Evolutionary conservation across 1,284 basidiomycete genomes (phyloP), one percentile per base, ranked within the genome.

Genomic region (Pseudozyma thailandica): DNA sequence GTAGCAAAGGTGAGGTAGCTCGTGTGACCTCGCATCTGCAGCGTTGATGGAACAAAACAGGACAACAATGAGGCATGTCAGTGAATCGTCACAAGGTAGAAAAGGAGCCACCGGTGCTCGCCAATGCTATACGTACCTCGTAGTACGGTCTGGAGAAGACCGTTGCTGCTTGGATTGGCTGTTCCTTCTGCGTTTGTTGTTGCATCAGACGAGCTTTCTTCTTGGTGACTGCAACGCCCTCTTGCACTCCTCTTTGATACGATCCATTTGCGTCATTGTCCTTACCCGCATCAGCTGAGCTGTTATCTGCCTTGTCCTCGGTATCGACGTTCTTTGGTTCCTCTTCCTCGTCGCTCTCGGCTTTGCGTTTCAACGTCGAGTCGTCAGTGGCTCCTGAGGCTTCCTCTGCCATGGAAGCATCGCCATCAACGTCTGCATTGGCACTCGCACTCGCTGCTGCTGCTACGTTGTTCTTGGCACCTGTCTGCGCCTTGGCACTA

Each of bases 1-100:
- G 74, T 78, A 6, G 77, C 80, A 66, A 82, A 82, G 2, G 80
- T 82, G 25, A 82, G 57, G 44, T 82, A 82, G 41, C 75, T 78
- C 16, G 80, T 82, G 38, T 82, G 80, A 12, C 80, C 80, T 27
- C 76, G 65, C 80, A 81, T 82, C 69, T 76, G 62, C 20, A 65
- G 28, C 3, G 6, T 16, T 37, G 25, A 56, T 72, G 31, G 47
- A 27, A 18, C 21, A 33, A 18, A 9, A 43, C 25, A 25, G 15
- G n/a, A 16, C 13, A 35, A 35, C n/a, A n/a, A n/a, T n/a, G n/a
- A n/a, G n/a, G n/a, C n/a, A n/a, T n/a, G n/a, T n/a, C n/a, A n/a
- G n/a, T n/a, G n/a, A n/a, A n/a, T n/a, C n/a, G n/a, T n/a, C n/a
- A n/a, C n/a, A n/a, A n/a, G n/a, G n/a, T n/a, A n/a, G n/a, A n/a